Conservation (phyloP, 73 alveolate genomes). For the Tetrahymena borealis region DNA sequence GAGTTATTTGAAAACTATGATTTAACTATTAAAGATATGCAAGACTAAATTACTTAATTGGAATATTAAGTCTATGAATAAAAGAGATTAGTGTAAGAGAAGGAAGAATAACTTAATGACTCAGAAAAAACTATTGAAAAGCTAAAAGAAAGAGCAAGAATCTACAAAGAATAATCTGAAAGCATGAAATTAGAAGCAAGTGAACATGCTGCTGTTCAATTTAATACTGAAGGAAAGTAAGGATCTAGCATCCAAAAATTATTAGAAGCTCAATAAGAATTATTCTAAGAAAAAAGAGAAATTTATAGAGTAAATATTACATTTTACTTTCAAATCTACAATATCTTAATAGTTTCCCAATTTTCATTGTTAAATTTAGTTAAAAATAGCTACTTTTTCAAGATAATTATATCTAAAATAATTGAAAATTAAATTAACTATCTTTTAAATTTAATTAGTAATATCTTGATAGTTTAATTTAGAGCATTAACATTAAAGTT, state of each 20-base stretch:
- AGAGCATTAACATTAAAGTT: not conserved
- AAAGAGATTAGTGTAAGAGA: not conserved
- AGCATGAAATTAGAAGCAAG: not conserved
- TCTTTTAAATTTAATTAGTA: not conserved
- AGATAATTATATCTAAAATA: too few species aligned
- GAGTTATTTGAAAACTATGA: not conserved
- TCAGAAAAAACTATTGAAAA: not conserved
- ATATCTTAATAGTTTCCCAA: too few species aligned
- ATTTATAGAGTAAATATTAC: not conserved
- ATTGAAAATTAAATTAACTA: too few species aligned
- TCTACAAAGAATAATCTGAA: not conserved
- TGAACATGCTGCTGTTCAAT: not conserved
- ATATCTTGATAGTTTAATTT: not conserved
- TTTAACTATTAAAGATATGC: not conserved
- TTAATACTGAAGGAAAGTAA: not conserved
- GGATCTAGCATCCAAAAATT: not conserved
- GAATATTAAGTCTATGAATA: not conserved
- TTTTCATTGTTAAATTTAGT: too few species aligned
- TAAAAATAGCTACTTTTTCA: too few species aligned
- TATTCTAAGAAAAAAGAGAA: not conserved
- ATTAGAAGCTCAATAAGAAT: not conserved
- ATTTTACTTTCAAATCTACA: too few species aligned
- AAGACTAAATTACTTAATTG: not conserved
- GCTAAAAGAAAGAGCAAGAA: not conserved
- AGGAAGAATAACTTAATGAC: not conserved